A percentile compares a stretch with the other conserved stretches of the same genome.
phyloP scores from a whole-genome alignment of 176 grass and related monocot genomes.

The Eragrostis nindensis region DNA sequence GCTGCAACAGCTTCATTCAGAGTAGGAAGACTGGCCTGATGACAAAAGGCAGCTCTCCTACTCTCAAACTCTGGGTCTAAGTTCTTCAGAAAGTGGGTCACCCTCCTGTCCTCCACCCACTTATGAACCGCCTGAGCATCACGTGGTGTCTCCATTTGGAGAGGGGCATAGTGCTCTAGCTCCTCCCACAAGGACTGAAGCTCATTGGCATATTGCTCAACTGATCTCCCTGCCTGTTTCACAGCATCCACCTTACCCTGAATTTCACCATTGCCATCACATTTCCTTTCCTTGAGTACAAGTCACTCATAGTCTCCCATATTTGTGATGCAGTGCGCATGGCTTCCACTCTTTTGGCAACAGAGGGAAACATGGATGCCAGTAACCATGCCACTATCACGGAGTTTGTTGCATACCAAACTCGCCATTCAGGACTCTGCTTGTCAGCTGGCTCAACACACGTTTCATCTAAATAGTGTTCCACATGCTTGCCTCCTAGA shows the following conservation, averaged over 20 bases:
- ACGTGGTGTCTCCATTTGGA: background rate
- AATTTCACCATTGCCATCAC: background rate
- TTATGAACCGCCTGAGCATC: background rate
- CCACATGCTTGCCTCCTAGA: background rate
- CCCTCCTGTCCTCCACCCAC: background rate
- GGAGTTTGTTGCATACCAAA: too few relatives aligned
- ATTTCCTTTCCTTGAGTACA: background rate
- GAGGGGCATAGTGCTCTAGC: background rate
- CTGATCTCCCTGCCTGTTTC: background rate
- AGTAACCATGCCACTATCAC: too few relatives aligned
- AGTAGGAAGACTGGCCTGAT: background rate
- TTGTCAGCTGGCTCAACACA: too few relatives aligned
- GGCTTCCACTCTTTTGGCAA: too few relatives aligned
- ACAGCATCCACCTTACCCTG: background rate
- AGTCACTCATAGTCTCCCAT: too few relatives aligned
- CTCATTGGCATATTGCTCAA: background rate
- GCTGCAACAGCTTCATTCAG: background rate
- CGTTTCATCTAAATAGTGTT: too few relatives aligned
- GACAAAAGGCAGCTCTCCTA: background rate
- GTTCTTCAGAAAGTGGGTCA: background rate
- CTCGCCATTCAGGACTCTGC: too few relatives aligned
- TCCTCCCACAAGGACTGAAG: background rate
- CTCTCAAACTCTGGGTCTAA: background rate
- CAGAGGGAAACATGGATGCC: too few relatives aligned
- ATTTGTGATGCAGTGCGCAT: too few relatives aligned